phyloP scores from a whole-genome alignment of 768 basidiomycete species.

The Russula emetica region DNA sequence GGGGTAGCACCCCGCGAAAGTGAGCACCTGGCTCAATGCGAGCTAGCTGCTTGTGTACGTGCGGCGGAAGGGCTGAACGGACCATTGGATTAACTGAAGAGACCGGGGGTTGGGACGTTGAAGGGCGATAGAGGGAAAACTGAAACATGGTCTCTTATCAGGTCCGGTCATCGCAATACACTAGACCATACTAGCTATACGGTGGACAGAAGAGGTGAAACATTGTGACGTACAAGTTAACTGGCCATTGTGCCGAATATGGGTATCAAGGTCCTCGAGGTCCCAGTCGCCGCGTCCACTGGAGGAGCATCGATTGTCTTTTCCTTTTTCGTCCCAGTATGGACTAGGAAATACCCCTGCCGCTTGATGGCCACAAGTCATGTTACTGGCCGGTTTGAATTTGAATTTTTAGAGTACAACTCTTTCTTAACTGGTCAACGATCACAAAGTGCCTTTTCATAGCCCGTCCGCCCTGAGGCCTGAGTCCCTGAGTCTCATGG shows the following conservation, averaged over 20 bases:
- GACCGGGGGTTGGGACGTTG: background rate
- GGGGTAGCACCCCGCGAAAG: constrained; percentile 45
- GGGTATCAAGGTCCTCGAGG: background rate
- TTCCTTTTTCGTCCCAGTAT: background rate
- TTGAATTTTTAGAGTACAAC: background rate
- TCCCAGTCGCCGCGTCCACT: background rate
- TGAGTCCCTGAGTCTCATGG: too few species aligned
- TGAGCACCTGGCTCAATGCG: constrained; percentile 48
- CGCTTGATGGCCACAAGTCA: too few species aligned
- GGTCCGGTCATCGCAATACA: background rate
- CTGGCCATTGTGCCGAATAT: constrained; percentile 3
- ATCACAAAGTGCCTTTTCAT: background rate
- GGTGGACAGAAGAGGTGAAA: background rate
- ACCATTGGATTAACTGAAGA: constrained; percentile 6
- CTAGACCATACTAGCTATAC: background rate
- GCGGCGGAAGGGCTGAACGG: constrained; percentile 25
- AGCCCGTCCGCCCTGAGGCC: too few species aligned
- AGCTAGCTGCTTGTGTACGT: constrained; percentile 44
- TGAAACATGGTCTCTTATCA: constrained; percentile 1
- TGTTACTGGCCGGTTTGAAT: too few species aligned
- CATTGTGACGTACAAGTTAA: background rate
- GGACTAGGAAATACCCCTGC: too few species aligned
- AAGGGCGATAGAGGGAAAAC: background rate
- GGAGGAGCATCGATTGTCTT: background rate
- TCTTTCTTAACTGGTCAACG: background rate